These are phyloP conservation scores for Cryptococcus sp. DNA, from an alignment of 1,284 basidiomycete genomes.

Conservation along the genomic window DNA sequence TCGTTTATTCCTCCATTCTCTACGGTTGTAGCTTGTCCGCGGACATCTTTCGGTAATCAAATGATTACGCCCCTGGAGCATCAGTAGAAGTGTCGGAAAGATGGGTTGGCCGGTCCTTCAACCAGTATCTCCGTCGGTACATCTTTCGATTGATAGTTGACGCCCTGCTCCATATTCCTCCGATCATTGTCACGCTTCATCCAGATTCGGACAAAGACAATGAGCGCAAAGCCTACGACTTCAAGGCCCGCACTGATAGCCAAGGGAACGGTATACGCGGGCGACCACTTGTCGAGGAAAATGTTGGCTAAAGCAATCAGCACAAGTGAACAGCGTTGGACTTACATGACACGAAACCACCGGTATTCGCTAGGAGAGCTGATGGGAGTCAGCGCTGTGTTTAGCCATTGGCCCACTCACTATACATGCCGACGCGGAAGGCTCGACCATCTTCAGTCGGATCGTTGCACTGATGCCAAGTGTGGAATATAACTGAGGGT, in stretches of 20 bases:
- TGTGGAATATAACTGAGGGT: slow-evolving; percentile 29
- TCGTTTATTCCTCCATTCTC: no score
- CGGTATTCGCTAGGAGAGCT: slow-evolving; percentile 26
- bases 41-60: no score
- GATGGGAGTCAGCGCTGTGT: neutral
- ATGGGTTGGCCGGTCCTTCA: slow-evolving; percentile 53
- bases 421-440: slow-evolving; percentile 26
- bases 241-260: slow-evolving; percentile 19
- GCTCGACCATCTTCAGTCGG: slow-evolving; percentile 28
- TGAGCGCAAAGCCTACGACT: slow-evolving; percentile 10
- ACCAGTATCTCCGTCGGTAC: slow-evolving; percentile 55
- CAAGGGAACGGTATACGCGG: slow-evolving; percentile 19
- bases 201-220: slow-evolving; percentile 18
- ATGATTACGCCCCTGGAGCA: no score
- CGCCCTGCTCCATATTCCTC: slow-evolving; percentile 55
- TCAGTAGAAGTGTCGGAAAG: slow-evolving; percentile 58
- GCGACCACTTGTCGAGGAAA: slow-evolving; percentile 24
- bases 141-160: slow-evolving; percentile 54
- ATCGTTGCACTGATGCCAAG: slow-evolving; percentile 32
- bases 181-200: slow-evolving; percentile 32
- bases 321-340: neutral
- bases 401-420: slow-evolving; percentile 5
- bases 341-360: slow-evolving; percentile 23
- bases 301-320: slow-evolving; percentile 17
- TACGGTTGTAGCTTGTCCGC: no score